These are phyloP conservation scores for Flaveria robusta DNA, from an alignment of 129 eudicot species.

Conservation along the genomic window DNA sequence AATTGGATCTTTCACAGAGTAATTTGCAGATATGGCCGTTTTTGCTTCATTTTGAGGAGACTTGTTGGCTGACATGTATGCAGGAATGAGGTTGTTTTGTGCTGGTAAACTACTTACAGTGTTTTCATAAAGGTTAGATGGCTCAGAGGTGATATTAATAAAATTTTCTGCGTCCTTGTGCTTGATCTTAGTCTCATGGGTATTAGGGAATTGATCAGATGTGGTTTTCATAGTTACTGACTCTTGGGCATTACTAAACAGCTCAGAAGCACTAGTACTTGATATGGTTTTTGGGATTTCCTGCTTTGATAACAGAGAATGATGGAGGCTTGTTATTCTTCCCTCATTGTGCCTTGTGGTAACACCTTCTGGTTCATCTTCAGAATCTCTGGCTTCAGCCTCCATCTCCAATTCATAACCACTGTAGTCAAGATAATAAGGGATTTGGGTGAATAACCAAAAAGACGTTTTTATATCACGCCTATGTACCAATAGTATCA, in stretches of 20 bases:
- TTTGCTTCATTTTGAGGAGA: constrained; percentile 42
- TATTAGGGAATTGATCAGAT: constrained; percentile 29
- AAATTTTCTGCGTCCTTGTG: constrained; percentile 5
- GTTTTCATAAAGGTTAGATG: constrained; percentile 24
- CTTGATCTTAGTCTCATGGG: constrained; percentile 24
- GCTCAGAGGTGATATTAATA: constrained; percentile 27
- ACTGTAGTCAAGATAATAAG: constrained; percentile 41
- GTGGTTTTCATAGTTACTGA: constrained; percentile 29
- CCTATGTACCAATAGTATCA: neutral
- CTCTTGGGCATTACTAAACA: constrained; percentile 26
- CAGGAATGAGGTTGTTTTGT: constrained; percentile 30
- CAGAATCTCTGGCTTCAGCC: constrained; percentile 90
- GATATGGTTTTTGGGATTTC: constrained; percentile 33
- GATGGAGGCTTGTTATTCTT: constrained; percentile 30
- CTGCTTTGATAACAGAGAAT: constrained; percentile 37
- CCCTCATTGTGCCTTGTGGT: constrained; percentile 30
- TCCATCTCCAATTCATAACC: constrained; percentile 84
- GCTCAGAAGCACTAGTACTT: constrained; percentile 39
- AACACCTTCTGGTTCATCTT: constrained; percentile 59
- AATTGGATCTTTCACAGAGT: constrained; percentile 38
- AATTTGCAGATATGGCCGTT: constrained; percentile 27
- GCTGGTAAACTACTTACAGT: constrained; percentile 26
- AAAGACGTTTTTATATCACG: neutral
- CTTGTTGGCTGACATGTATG: constrained; percentile 37
- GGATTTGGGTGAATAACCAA: neutral